Conservation (phyloP, 2,329 filamentous ascomycete species). For the Fusarium continuum region DNA sequence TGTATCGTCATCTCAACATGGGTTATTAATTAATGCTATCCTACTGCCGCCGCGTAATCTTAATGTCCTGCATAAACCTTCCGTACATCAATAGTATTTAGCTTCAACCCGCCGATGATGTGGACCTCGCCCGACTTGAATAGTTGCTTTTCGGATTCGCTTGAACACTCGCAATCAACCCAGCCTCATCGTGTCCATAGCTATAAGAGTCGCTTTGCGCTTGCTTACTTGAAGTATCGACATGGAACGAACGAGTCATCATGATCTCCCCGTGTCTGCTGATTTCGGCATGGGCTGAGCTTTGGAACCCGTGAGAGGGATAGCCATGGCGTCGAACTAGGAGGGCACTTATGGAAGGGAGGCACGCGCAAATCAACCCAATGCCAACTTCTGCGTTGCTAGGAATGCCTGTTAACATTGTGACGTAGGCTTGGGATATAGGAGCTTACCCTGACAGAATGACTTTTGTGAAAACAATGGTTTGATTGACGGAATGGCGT, state of each 20-base stretch:
- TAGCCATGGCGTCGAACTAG: constrained; percentile 31
- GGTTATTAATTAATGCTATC: no score
- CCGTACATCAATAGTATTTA: no score
- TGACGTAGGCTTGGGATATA: rapidly evolving
- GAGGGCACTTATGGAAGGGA: constrained; percentile 33
- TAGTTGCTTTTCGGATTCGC: constrained; percentile 24
- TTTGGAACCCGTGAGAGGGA: constrained; percentile 36
- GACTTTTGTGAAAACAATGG: constrained; percentile 30
- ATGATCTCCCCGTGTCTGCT: constrained; percentile 42
- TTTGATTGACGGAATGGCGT: constrained; percentile 24
- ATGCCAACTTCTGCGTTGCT: constrained; percentile 35
- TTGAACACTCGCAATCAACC: constrained; percentile 28
- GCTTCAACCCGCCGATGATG: neutral
- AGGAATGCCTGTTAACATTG: rapidly evolving
- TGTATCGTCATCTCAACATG: no score
- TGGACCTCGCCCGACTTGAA: constrained; percentile 14
- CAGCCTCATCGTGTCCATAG: constrained; percentile 38
- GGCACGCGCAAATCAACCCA: constrained; percentile 30
- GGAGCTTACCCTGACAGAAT: constrained; percentile 26
- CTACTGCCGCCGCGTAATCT: neutral
- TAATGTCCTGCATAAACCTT: neutral
- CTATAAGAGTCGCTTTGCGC: constrained; percentile 14
- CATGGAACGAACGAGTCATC: constrained; percentile 44
- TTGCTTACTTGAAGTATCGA: constrained; percentile 37
- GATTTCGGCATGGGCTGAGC: constrained; percentile 7